phyloP scores from a whole-genome alignment of 805 yeast species.

The Kregervanrija fluxuum region DNA sequence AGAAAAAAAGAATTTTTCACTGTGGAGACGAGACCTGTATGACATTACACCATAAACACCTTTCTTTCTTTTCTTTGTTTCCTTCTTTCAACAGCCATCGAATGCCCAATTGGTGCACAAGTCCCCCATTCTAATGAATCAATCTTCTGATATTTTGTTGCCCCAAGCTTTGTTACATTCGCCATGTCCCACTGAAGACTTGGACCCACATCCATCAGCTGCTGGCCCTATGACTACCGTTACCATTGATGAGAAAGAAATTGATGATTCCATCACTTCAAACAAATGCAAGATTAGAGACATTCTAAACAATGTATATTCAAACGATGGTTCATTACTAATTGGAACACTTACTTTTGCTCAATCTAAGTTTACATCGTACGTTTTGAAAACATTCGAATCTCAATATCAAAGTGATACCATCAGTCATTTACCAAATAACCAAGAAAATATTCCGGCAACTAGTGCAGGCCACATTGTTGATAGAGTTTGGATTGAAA shows the following conservation, averaged over 20 bases:
- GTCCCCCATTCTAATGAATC: too few relatives aligned
- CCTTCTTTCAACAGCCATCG: too few relatives aligned
- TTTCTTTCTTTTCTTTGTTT: too few relatives aligned
- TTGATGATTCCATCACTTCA: conserved; percentile 14
- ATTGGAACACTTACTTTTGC: conserved; percentile 42
- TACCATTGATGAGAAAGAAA: conserved; percentile 1
- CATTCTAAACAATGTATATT: conserved; percentile 20
- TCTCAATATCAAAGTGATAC: conserved; percentile 4
- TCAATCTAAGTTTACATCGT: conserved; percentile 38
- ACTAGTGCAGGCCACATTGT: conserved; percentile 28
- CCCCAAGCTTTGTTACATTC: too few relatives aligned
- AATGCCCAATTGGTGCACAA: too few relatives aligned
- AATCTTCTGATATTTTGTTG: too few relatives aligned
- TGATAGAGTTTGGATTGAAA: conserved; percentile 50
- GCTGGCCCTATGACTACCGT: neutral
- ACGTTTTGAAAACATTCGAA: conserved; percentile 34
- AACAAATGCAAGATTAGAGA: conserved; percentile 27
- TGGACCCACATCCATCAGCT: too few relatives aligned
- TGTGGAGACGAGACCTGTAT: too few relatives aligned
- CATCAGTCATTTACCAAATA: neutral
- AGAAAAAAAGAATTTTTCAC: too few relatives aligned
- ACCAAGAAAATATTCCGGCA: neutral
- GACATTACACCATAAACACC: too few relatives aligned
- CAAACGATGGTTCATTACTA: conserved; percentile 35
- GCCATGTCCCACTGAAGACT: too few relatives aligned